Conservation (phyloP, 2,329 filamentous ascomycete genomes). For the Plectosphaerella plurivora region DNA sequence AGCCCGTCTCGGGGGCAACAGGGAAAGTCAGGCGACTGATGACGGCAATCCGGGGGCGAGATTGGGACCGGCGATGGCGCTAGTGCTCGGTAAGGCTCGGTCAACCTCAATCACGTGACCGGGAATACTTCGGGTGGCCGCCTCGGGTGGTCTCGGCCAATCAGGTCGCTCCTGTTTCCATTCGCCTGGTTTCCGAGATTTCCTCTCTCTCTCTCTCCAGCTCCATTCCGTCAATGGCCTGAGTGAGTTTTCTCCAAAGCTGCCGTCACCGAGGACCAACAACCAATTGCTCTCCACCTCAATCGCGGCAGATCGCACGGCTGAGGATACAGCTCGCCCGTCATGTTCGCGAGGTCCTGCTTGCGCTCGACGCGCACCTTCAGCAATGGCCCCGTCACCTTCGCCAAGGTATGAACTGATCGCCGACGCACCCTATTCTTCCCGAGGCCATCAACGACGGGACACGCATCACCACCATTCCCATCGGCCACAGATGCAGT, state of each 20-base stretch:
- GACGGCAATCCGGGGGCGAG: no score
- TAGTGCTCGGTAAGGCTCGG: not conserved
- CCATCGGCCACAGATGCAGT: not conserved
- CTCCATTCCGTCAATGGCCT: conserved; percentile 2
- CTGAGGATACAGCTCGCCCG: conserved; percentile 45
- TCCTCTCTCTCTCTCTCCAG: conserved; percentile 1
- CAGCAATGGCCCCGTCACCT: conserved; percentile 68
- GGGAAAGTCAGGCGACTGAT: no score
- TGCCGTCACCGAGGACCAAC: conserved; percentile 14
- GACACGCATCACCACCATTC: conserved; percentile 5
- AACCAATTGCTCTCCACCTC: conserved; percentile 30
- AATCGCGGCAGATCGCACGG: conserved; percentile 25
- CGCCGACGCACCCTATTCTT: conserved; percentile 6
- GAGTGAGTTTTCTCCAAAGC: not conserved
- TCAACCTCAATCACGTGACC: not conserved
- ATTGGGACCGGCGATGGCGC: no score
- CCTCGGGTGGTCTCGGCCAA: not conserved
- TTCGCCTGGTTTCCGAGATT: conserved; percentile 1
- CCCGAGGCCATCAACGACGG: conserved; percentile 2
- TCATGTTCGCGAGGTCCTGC: conserved; percentile 91
- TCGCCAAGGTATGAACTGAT: conserved; percentile 64
- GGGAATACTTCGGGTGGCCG: not conserved
- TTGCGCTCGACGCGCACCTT: conserved; percentile 84
- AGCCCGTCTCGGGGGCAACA: no score
- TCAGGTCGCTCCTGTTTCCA: not conserved